Conservation (phyloP, 73 alveolate species). For the Paramecium octaurelia region DNA sequence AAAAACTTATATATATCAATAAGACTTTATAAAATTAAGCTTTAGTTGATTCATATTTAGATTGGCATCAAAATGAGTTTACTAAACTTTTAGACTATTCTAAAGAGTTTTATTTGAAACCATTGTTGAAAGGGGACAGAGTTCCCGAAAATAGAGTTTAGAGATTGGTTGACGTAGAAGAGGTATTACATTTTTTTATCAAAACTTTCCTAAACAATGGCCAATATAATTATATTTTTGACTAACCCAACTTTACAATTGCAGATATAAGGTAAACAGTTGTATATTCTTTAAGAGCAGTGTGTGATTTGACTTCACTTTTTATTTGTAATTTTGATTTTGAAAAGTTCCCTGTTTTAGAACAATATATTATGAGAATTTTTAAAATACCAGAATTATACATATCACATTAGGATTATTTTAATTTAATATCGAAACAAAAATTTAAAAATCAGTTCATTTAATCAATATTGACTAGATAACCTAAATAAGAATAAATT, state of each 20-base stretch:
- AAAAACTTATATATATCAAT: background rate
- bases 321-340: conserved; percentile 13
- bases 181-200: background rate
- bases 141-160: background rate
- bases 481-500: background rate
- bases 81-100: background rate
- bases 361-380: background rate
- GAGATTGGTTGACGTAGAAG: background rate
- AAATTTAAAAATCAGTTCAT: background rate
- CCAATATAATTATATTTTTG: background rate
- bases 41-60: conserved; percentile 48
- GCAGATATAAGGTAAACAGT: conserved; percentile 43
- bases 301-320: background rate
- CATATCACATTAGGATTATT: background rate
- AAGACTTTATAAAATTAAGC: conserved; percentile 31
- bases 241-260: background rate
- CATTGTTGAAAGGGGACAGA: background rate
- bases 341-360: conserved; percentile 3
- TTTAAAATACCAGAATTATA: background rate
- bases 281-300: background rate
- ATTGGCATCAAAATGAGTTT: conserved; percentile 45
- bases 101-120: background rate
- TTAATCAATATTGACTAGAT: background rate
- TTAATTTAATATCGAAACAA: background rate
- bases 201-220: background rate